These are phyloP conservation scores for Scheffersomyces quercinus DNA, from an alignment of 1,139 yeast genomes.

Conservation along the genomic window DNA sequence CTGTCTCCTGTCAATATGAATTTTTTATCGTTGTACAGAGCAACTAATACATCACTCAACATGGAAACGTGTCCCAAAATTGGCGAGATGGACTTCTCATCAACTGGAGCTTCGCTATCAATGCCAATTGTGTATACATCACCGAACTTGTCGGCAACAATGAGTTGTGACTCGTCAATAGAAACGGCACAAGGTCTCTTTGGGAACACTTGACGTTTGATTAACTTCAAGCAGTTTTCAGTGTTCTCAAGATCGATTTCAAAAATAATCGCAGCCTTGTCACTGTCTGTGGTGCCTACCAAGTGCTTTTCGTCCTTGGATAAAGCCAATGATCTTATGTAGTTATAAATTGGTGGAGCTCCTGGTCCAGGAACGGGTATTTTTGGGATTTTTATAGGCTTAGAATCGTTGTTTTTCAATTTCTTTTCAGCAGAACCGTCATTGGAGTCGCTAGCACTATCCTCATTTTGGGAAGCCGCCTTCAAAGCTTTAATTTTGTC, in stretches of 20 bases:
- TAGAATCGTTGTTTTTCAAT: constrained; percentile 23
- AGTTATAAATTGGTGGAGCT: constrained; percentile 64
- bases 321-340: constrained; percentile 61
- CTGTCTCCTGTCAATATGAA: constrained; percentile 83
- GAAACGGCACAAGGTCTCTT: constrained; percentile 87
- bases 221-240: constrained; percentile 44
- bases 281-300: constrained; percentile 77
- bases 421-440: constrained; percentile 27
- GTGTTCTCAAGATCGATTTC: constrained; percentile 30
- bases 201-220: constrained; percentile 76
- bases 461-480: constrained; percentile 25
- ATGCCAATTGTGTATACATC: constrained; percentile 74
- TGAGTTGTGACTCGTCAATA: constrained; percentile 55
- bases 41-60: constrained; percentile 70
- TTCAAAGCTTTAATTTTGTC: constrained; percentile 31
- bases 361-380: constrained; percentile 67
- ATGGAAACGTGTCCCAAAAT: constrained; percentile 95
- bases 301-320: constrained; percentile 55
- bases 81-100: constrained; percentile 56
- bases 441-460: constrained; percentile 10
- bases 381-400: constrained; percentile 46
- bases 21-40: constrained; percentile 47
- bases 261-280: constrained; percentile 76
- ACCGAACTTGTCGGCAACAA: constrained; percentile 96
- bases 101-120: constrained; percentile 25